These are phyloP conservation scores for Suillus sp. DNA, from an alignment of 768 basidiomycete genomes.

Conservation along the genomic window DNA sequence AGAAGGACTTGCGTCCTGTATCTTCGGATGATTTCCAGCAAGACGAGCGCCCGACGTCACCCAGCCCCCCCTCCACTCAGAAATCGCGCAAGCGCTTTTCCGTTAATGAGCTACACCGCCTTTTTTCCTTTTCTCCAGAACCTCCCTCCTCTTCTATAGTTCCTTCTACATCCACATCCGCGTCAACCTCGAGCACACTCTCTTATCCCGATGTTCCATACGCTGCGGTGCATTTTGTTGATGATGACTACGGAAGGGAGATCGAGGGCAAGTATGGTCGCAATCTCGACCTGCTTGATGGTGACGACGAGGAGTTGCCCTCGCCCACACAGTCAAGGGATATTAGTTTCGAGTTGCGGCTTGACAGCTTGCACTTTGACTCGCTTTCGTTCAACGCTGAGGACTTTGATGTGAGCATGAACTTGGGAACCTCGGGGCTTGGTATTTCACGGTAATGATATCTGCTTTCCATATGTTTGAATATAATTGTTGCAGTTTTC, in stretches of 20 bases:
- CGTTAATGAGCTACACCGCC: constrained; percentile 38
- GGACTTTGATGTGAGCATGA: constrained; percentile 42
- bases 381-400: constrained; percentile 67
- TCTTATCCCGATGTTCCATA: constrained; percentile 21
- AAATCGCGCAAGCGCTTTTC: constrained; percentile 36
- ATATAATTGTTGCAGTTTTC: not conserved
- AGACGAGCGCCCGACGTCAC: constrained; percentile 33
- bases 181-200: constrained; percentile 14
- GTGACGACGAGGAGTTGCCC: constrained; percentile 8
- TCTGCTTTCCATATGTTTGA: not conserved
- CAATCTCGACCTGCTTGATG: constrained; percentile 14
- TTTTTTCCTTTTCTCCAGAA: constrained; percentile 30
- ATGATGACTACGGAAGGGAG: constrained; percentile 20
- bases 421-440: constrained; percentile 10
- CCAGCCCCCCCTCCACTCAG: constrained; percentile 37
- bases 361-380: constrained; percentile 77
- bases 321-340: constrained; percentile 34
- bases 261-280: constrained; percentile 19
- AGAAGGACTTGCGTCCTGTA: not conserved
- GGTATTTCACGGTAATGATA: not conserved
- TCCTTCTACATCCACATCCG: constrained; percentile 18
- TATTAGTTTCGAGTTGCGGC: constrained; percentile 60
- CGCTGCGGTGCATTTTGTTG: constrained; percentile 20
- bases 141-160: constrained; percentile 11
- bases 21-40: constrained; percentile 15